Evolutionary conservation across 495 filamentous ascomycete species (phyloP).

Genomic region (Daldinia concentrica): DNA sequence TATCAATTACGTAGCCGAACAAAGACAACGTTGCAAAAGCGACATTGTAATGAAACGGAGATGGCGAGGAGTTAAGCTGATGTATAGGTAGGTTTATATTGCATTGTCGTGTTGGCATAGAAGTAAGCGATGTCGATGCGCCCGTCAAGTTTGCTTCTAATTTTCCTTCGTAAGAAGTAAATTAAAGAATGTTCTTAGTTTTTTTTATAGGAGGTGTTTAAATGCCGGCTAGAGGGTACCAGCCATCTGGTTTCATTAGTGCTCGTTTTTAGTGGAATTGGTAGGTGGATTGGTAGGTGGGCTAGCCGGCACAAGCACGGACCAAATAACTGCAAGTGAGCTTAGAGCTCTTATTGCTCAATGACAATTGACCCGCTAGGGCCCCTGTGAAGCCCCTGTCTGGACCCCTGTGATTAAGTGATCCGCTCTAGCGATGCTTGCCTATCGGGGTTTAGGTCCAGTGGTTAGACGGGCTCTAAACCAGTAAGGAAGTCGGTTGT

Average conservation of each 20-base stretch:
- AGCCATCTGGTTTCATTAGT: constrained; percentile 10
- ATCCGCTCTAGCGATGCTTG: constrained; percentile 30
- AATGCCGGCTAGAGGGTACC: constrained; percentile 16
- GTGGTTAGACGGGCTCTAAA: constrained; percentile 28
- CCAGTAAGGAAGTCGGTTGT: constrained; percentile 29
- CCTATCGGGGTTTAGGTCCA: constrained; percentile 39
- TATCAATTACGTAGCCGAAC: constrained; percentile 30
- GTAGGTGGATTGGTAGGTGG: constrained; percentile 16
- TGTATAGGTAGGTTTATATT: not conserved
- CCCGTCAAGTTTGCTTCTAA: constrained; percentile 11
- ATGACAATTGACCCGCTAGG: constrained; percentile 35
- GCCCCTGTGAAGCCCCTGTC: constrained; percentile 28
- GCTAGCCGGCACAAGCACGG: constrained; percentile 18
- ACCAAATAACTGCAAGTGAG: constrained; percentile 6
- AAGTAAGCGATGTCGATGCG: not conserved
- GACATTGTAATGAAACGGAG: constrained; percentile 33
- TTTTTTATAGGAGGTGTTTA: constrained; percentile 2
- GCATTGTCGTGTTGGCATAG: not conserved
- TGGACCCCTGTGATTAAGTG: constrained; percentile 31
- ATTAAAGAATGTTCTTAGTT: constrained; percentile 28
- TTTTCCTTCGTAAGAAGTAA: constrained; percentile 21
- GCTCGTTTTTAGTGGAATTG: constrained; percentile 8
- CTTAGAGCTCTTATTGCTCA: constrained; percentile 35
- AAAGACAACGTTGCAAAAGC: constrained; percentile 28
- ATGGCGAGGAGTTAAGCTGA: not conserved